phyloP scores from a whole-genome alignment of 108 stramenopile species.

The Conticribra weissflogii region DNA sequence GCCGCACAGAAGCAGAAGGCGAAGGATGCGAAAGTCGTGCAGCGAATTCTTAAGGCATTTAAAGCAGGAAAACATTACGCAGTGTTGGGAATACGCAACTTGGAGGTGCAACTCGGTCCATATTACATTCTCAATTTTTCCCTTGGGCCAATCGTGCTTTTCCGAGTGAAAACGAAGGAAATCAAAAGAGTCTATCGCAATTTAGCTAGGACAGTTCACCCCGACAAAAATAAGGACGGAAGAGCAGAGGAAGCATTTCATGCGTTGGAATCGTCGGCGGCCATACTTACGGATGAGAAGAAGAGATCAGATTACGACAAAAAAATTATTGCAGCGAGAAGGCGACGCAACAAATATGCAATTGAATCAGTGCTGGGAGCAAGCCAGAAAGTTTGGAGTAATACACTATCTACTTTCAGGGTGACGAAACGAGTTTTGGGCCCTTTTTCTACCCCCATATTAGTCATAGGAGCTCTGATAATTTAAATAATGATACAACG shows the following conservation, averaged over 20 bases:
- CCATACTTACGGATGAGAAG: conserved; percentile 62
- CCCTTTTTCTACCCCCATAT: conserved; percentile 67
- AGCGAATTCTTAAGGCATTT: conserved; percentile 53
- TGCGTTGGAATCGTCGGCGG: conserved; percentile 71
- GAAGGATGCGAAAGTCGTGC: conserved; percentile 64
- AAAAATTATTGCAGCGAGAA: conserved; percentile 29
- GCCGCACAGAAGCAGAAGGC: conserved; percentile 55
- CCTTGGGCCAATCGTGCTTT: conserved; percentile 33
- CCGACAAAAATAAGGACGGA: conserved; percentile 69
- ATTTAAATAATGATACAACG: no score
- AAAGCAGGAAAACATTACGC: conserved; percentile 61
- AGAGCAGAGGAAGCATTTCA: conserved; percentile 86
- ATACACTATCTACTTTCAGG: conserved; percentile 19
- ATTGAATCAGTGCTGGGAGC: conserved; percentile 24
- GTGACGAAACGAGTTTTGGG: conserved; percentile 50
- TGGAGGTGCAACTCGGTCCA: conserved; percentile 59
- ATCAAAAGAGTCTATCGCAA: conserved; percentile 58
- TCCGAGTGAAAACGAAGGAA: conserved; percentile 36
- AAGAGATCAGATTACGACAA: conserved; percentile 66
- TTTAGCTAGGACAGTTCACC: conserved; percentile 51
- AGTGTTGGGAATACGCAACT: conserved; percentile 74
- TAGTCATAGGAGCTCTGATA: conserved; percentile 57
- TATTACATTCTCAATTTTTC: conserved; percentile 36
- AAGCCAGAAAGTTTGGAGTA: conserved; percentile 14
- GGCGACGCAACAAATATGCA: conserved; percentile 36